Evolutionary conservation across 495 filamentous ascomycete species (phyloP).

Genomic region (Aspergillus sparsus): DNA sequence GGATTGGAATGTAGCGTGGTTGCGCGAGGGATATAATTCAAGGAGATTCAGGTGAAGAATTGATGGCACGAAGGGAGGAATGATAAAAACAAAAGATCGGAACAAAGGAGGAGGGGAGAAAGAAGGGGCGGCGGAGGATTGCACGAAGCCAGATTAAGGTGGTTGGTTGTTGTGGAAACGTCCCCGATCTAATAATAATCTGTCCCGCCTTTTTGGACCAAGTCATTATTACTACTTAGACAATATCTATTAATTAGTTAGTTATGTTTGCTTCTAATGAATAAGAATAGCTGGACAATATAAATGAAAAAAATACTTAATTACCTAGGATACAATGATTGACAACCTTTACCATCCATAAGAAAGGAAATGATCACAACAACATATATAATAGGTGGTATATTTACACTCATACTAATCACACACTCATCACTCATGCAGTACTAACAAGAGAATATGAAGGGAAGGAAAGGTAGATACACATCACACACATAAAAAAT

Average conservation of each 20-base stretch:
- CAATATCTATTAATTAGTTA: too few species aligned
- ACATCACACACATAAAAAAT: constrained; percentile 15
- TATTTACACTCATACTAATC: too few species aligned
- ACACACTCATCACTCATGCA: constrained; percentile 11
- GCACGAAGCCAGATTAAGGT: constrained; percentile 13
- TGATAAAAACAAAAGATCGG: constrained; percentile 6
- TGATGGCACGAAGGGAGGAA: not conserved
- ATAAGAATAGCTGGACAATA: too few species aligned
- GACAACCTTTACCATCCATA: too few species aligned
- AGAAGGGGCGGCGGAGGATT: constrained; percentile 13
- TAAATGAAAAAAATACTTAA: too few species aligned
- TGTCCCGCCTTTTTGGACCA: not conserved
- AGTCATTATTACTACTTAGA: not conserved
- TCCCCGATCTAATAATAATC: not conserved
- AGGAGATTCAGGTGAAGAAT: not conserved
- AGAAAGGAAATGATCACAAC: too few species aligned
- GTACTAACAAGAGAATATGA: not conserved
- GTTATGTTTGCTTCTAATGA: too few species aligned
- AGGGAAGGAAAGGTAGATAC: not conserved
- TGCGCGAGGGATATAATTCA: not conserved
- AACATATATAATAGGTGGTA: too few species aligned
- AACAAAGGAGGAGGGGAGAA: constrained; percentile 18
- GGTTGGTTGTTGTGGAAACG: constrained; percentile 31
- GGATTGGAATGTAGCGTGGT: constrained; percentile 2
- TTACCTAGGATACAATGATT: too few species aligned